These are phyloP conservation scores for Mytilinidion resinicola DNA, from an alignment of 495 filamentous ascomycete genomes.

Conservation along the genomic window DNA sequence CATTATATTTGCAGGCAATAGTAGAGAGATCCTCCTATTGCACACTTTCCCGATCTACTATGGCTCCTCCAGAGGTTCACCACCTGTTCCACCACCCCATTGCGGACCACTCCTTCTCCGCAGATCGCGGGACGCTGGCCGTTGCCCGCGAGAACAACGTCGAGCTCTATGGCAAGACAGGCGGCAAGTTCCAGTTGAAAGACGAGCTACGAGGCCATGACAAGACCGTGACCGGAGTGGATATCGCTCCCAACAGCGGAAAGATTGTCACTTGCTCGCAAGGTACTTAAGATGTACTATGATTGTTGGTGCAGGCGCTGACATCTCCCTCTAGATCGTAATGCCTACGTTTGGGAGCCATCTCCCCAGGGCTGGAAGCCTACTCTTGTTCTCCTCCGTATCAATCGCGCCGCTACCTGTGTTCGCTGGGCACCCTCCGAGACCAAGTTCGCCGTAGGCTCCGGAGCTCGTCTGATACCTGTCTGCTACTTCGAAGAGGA, in stretches of 20 bases:
- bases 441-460: conserved; percentile 94
- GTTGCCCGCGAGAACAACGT: conserved; percentile 87
- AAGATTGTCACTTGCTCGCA: conserved; percentile 97
- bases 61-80: conserved; percentile 84
- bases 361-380: conserved; percentile 90
- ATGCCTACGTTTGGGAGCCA: conserved; percentile 96
- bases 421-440: conserved; percentile 97
- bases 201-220: conserved; percentile 95
- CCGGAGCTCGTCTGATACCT: conserved; percentile 90
- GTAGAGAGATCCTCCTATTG: conserved; percentile 99
- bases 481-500: conserved; percentile 98
- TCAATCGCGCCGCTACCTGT: conserved; percentile 93
- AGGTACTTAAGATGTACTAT: conserved; percentile 45
- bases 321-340: conserved; percentile 61
- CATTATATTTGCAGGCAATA: conserved; percentile 50
- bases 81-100: conserved; percentile 96
- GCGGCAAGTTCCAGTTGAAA: conserved; percentile 71
- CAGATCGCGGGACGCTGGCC: conserved; percentile 80
- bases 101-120: conserved; percentile 94
- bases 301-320: conserved; percentile 3
- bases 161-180: conserved; percentile 74
- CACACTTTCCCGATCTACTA: conserved; percentile 39
- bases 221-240: conserved; percentile 91
- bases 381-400: conserved; percentile 90
- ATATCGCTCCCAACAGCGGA: conserved; percentile 84